phyloP scores from a whole-genome alignment of 1,284 basidiomycete genomes.

The Ganoderma lucidum region DNA sequence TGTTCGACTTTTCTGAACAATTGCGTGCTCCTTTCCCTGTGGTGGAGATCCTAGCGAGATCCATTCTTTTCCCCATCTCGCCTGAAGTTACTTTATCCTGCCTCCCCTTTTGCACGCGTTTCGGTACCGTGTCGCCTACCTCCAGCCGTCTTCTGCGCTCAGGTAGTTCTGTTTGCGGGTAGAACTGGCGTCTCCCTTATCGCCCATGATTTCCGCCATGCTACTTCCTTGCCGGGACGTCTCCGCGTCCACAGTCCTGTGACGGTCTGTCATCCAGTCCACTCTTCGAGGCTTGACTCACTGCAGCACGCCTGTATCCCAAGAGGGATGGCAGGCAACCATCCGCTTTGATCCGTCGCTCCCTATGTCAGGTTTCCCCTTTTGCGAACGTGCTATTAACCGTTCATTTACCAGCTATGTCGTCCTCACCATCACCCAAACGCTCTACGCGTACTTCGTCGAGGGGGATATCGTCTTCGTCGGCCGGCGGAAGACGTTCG shows the following conservation, averaged over 20 bases:
- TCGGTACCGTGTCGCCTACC: slow-evolving; percentile 1
- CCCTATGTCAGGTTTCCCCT: neutral
- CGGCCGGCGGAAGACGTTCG: slow-evolving; percentile 85
- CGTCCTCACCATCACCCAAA: slow-evolving; percentile 71
- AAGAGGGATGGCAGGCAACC: neutral
- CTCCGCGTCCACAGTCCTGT: neutral
- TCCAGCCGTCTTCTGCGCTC: neutral
- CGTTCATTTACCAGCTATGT: slow-evolving; percentile 63
- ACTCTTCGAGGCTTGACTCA: neutral
- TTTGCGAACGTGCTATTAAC: slow-evolving; percentile 9
- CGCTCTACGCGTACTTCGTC: slow-evolving; percentile 82
- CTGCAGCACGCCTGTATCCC: neutral
- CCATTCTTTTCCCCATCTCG: neutral
- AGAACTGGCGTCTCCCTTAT: slow-evolving; percentile 65
- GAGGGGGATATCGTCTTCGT: slow-evolving; percentile 85
- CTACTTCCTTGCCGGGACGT: neutral
- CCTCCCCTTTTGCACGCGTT: neutral
- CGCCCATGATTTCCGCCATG: slow-evolving; percentile 28
- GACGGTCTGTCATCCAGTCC: neutral
- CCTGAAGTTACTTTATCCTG: neutral
- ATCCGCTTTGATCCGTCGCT: neutral
- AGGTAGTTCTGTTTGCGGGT: slow-evolving; percentile 51
- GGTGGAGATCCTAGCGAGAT: neutral
- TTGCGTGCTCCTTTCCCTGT: neutral
- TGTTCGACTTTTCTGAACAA: slow-evolving; percentile 8